Base-by-base conservation (phyloP, 495 filamentous ascomycete species). In the Hypomontagnella monticulosa region DNA sequence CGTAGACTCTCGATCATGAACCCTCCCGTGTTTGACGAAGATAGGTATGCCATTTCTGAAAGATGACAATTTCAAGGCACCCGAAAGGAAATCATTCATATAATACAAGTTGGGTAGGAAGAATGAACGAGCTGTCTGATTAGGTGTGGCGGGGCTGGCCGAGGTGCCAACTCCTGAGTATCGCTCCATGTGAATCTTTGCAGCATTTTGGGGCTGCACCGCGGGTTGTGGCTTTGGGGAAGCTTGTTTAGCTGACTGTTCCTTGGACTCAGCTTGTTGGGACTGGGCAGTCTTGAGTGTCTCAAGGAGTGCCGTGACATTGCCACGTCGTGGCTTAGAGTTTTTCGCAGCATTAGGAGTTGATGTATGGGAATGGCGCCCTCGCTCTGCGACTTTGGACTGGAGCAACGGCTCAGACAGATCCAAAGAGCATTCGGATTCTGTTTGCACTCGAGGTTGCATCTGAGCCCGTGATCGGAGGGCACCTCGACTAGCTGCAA, bases 11-110 rank as follows among this genome's bases (percentile, higher is more conserved):
- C 71, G 67, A 32, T 76, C 73, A 14, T 73, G 69, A 0, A 75
- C 73, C 58, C 58, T 73, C 47, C 74, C 74, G 37, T 76, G 71
- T 54, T 75, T 80, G 36, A 81, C 77, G 52, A 81, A 80, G 37
- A 82, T 67, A 6, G 79, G 81, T 11, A 76, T 79, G 52, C 80
- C 80, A 54, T 83, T 78, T 50, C 70, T 77, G 57, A 80, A 69
- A 19, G 78, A 62, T 63, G 72, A 78, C 37, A 80, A 77, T 62
- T 68, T 76, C 18, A 81, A 74, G 42, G 76, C 73, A 6, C 79
- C 79, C 4, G 79, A 76, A 11, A 79, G 73, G 71, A 79, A 80
- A 64, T 81, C 79, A 9, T 79, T 77, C 27, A 81, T 72, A 57
- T 81, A 76, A n/a, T 72, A 77, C 40, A 81, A 74, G 15, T 70